Percentiles rank a stretch among this genome's conserved stretches.
These are phyloP conservation scores for Brassica carinata DNA, from an alignment of 345 rosid genomes.

Conservation along the genomic window DNA sequence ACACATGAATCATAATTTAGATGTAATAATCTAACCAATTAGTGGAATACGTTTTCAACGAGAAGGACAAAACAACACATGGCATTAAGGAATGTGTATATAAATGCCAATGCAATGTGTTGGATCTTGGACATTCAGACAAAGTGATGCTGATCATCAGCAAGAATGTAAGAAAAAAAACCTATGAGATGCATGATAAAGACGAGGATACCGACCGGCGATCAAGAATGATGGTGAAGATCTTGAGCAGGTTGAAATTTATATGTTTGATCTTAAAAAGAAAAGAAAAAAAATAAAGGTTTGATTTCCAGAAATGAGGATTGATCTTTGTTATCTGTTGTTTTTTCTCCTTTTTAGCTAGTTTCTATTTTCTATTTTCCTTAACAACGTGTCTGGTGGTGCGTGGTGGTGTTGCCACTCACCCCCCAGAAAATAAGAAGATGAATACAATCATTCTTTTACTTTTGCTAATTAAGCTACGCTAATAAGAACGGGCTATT, in stretches of 20 bases:
- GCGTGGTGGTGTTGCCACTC: neutral
- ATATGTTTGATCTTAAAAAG: constrained; percentile 6
- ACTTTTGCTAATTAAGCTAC: neutral
- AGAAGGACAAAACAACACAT: neutral
- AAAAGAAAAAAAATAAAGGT: neutral
- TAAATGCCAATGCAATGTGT: neutral
- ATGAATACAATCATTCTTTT: neutral
- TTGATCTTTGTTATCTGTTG: constrained; percentile 12
- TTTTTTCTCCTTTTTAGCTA: constrained; percentile 6
- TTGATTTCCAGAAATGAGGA: constrained; percentile 26
- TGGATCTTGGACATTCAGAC: neutral
- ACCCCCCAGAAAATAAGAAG: neutral
- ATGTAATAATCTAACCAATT: neutral
- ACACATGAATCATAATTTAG: neutral
- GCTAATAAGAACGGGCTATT: neutral
- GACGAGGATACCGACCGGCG: neutral
- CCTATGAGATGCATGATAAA: neutral
- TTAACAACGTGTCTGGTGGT: constrained; percentile 5
- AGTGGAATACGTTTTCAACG: neutral
- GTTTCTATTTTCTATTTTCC: constrained; percentile 31
- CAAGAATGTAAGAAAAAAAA: neutral
- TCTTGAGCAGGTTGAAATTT: constrained; percentile 7
- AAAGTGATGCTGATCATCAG: neutral
- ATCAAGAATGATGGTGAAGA: constrained; percentile 1
- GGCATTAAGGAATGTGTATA: neutral